Conservation (phyloP, 495 filamentous ascomycete species). For the Jackrogersella multiformis region DNA sequence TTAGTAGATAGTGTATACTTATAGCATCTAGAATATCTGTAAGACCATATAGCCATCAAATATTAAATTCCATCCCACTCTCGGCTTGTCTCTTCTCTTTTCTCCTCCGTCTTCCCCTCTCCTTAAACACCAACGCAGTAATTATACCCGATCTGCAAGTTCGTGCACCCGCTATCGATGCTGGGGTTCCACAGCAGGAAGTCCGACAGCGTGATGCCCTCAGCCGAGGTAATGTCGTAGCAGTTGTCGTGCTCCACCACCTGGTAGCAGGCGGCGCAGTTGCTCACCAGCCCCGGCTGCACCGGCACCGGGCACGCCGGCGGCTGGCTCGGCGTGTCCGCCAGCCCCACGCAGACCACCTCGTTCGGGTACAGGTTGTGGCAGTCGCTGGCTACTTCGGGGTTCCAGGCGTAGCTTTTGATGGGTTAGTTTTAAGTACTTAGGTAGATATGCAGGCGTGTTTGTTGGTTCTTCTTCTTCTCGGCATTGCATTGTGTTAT, state of each 20-base stretch:
- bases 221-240: neutral
- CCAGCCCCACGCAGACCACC: constrained; percentile 32
- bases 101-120: too few relatives aligned
- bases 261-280: constrained; percentile 42
- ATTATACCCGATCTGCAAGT: constrained; percentile 48
- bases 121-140: constrained; percentile 48
- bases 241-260: constrained; percentile 36
- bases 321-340: too few relatives aligned
- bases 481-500: too few relatives aligned
- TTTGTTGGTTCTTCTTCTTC: neutral
- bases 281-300: constrained; percentile 9
- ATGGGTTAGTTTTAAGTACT: constrained; percentile 26
- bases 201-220: constrained; percentile 28
- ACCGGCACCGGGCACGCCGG: constrained; percentile 31
- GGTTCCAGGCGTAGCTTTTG: constrained; percentile 44
- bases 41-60: too few relatives aligned
- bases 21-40: too few relatives aligned
- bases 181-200: constrained; percentile 41
- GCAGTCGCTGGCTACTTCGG: constrained; percentile 35
- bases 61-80: too few relatives aligned
- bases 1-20: too few relatives aligned
- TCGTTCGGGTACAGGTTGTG: constrained; percentile 37
- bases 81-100: too few relatives aligned
- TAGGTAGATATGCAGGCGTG: too few relatives aligned
- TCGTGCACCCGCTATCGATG: constrained; percentile 45